These are phyloP conservation scores for Dactylis glomerata DNA, from an alignment of 176 grass and related monocot species.

Conservation along the genomic window DNA sequence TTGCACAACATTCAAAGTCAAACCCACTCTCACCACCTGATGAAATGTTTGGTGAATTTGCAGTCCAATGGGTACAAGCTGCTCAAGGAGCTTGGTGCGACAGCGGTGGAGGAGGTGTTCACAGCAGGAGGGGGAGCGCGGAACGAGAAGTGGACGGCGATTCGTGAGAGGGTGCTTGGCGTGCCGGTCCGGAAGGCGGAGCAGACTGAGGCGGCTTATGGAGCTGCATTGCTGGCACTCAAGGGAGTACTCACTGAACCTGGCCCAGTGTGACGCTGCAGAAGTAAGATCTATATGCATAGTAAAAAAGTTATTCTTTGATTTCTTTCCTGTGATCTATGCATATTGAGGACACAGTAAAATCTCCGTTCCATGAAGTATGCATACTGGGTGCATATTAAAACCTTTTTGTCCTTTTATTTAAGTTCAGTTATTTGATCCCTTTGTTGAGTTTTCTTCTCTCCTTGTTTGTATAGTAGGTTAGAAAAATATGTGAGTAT, in stretches of 20 bases:
- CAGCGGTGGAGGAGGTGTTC: conserved; percentile 55
- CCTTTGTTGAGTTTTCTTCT: no score
- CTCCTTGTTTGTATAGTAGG: no score
- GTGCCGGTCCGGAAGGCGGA: conserved; percentile 53
- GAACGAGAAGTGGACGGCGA: conserved; percentile 62
- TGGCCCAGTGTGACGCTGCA: not conserved
- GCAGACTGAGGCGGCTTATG: conserved; percentile 74
- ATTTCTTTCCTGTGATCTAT: no score
- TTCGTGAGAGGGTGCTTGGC: conserved; percentile 67
- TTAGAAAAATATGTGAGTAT: no score
- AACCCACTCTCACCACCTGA: not conserved
- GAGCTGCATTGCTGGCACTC: conserved; percentile 65
- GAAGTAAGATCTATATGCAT: not conserved
- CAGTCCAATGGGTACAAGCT: conserved; percentile 62
- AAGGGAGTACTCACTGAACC: conserved; percentile 1
- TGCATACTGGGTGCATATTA: no score
- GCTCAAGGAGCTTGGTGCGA: conserved; percentile 57
- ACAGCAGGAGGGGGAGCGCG: conserved; percentile 66
- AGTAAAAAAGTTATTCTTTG: no score
- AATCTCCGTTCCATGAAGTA: no score
- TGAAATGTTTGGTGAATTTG: not conserved
- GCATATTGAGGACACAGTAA: no score
- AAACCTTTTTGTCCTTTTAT: no score
- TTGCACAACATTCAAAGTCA: not conserved
- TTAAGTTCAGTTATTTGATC: no score